Conservation (phyloP, 345 rosid genomes). For the Dipteronia sinensis region DNA sequence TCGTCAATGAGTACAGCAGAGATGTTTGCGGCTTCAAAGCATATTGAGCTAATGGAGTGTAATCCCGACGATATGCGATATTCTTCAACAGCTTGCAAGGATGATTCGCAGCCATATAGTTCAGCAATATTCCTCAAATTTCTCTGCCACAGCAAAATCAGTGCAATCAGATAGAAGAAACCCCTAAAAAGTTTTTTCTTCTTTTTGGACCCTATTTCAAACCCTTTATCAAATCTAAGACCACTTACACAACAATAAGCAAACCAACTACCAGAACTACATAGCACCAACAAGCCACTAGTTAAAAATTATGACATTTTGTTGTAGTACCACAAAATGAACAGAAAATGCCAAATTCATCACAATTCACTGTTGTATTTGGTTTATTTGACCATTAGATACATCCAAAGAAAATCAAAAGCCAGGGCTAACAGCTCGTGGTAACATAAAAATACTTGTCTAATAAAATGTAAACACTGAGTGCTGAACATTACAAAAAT, state of each 20-base stretch:
- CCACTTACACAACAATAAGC: no score
- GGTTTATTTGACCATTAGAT: neutral
- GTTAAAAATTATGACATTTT: neutral
- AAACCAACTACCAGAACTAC: no score
- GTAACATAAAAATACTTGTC: no score
- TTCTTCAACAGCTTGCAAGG: slow-evolving; percentile 64
- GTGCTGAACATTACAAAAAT: no score
- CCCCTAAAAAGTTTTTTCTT: neutral
- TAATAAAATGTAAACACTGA: no score
- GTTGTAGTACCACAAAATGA: neutral
- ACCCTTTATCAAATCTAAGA: no score
- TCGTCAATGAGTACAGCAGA: slow-evolving; percentile 88
- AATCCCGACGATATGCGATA: slow-evolving; percentile 63
- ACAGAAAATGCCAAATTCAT: neutral
- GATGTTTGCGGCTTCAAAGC: slow-evolving; percentile 76
- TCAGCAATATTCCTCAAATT: slow-evolving; percentile 74
- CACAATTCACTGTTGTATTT: neutral
- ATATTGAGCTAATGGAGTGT: slow-evolving; percentile 50
- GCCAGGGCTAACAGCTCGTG: neutral
- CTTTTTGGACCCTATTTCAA: no score
- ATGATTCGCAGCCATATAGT: slow-evolving; percentile 64
- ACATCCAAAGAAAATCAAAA: neutral
- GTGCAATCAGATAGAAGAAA: neutral
- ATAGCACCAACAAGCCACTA: no score
- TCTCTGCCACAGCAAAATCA: slow-evolving; percentile 54